Evolutionary conservation across 768 basidiomycete genomes (phyloP), one percentile per base, ranked within the genome.

Genomic region (Tylopilus balloui): DNA sequence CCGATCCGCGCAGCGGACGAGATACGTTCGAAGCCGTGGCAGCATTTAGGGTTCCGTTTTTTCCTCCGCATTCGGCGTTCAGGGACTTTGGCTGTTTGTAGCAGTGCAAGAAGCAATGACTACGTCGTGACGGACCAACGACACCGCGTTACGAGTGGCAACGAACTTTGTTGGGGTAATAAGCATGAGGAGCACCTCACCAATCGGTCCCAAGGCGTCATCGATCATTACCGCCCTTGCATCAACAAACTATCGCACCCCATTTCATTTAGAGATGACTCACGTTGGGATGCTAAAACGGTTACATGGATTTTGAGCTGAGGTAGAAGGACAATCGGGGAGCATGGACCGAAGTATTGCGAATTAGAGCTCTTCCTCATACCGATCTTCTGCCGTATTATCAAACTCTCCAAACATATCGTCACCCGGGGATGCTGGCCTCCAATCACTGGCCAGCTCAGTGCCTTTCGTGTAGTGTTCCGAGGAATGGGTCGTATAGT

Each of bases 381-480:
- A 67, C 53, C 61, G 54, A 45, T 63, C 66, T 38, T 43, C 51
- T 21, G 37, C 27, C 35, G 52, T 39, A 45, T 57, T 28, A 50
- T 39, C 42, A 37, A 51, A 47, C 24, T 35, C 50, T 42, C 55
- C 57, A 51, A 57, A 60, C 42, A 46, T 48, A 25, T 48, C 47
- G 17, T 39, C 48, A 25, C 65, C 73, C 21, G 72, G 69, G 36
- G 69, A 71, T 49, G 64, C 44, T 20, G 69, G 65, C 49, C 77
- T 64, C 79, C 80, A 80, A 51, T 72, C 72, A 45, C 74, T 71
- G 29, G 78, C 57, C 29, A 74, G 53, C 37, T 74, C 71, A 48
- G 67, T 67, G 25, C 43, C 65, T 17, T 62, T 66, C 19, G 43
- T 42, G 27, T 50, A 46, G 43, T 47, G 27, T 42, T 29, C 55